Percentiles rank a stretch among this genome's conserved stretches.
Conservation (phyloP, 1,139 yeast species). For the Blastobotrys persicus region DNA sequence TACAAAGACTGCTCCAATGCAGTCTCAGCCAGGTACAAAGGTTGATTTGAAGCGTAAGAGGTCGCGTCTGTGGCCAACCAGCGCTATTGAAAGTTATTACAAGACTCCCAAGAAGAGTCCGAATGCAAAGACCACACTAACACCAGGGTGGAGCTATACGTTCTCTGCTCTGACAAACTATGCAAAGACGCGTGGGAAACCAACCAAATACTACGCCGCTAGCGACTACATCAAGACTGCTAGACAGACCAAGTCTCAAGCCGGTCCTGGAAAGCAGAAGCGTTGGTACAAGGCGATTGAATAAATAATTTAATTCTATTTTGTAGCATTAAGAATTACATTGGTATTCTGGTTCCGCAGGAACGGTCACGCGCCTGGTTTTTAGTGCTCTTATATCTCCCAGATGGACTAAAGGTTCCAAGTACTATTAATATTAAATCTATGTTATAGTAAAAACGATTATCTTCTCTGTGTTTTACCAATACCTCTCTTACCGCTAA, state of each 20-base stretch:
- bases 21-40: slow-evolving; percentile 69
- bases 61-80: slow-evolving; percentile 46
- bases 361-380: neutral
- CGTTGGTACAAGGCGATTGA: slow-evolving; percentile 6
- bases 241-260: neutral
- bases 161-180: slow-evolving; percentile 60
- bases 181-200: slow-evolving; percentile 43
- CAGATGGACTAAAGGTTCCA: too few species aligned
- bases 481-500: slow-evolving; percentile 93
- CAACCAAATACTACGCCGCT: slow-evolving; percentile 32
- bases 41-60: slow-evolving; percentile 45
- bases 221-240: slow-evolving; percentile 14
- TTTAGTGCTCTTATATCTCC: too few species aligned
- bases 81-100: slow-evolving; percentile 57
- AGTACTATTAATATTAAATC: neutral
- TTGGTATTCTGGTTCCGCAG: neutral
- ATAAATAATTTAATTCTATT: slow-evolving; percentile 1
- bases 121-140: slow-evolving; percentile 56
- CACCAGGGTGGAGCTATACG: slow-evolving; percentile 82
- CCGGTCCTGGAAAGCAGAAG: neutral
- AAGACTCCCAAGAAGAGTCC: slow-evolving; percentile 42
- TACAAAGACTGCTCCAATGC: slow-evolving; percentile 87
- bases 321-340: slow-evolving; percentile 2
- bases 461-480: slow-evolving; percentile 70
- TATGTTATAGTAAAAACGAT: too few species aligned